phyloP scores from a whole-genome alignment of 441 rosid species.

The Corymbia calophylla region DNA sequence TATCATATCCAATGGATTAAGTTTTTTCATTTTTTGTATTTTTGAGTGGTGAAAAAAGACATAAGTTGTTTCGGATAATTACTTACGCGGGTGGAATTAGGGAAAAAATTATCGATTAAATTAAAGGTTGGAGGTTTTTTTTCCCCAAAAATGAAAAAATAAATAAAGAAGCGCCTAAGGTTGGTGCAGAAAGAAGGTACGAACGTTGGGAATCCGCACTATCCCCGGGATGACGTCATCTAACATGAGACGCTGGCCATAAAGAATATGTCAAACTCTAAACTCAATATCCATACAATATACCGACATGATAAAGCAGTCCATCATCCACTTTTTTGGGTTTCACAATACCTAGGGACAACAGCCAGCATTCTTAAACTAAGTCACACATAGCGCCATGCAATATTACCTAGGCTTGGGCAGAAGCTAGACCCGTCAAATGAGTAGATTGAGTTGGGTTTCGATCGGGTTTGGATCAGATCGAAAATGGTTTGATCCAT shows the following conservation, averaged over 20 bases:
- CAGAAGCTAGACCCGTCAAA: no score
- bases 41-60: not conserved
- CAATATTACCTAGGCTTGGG: slow-evolving; percentile 77
- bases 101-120: not conserved
- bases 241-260: not conserved
- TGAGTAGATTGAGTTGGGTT: no score
- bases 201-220: not conserved
- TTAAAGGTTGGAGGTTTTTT: not conserved
- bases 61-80: not conserved
- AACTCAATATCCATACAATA: not conserved
- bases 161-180: not conserved
- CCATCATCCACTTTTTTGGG: not conserved
- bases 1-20: not conserved
- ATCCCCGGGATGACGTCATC: not conserved
- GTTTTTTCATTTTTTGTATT: not conserved
- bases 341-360: not conserved
- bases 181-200: not conserved
- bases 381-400: not conserved
- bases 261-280: not conserved
- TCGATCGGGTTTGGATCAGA: no score
- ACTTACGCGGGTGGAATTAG: not conserved
- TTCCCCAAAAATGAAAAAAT: not conserved
- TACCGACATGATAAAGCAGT: not conserved
- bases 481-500: no score
- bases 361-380: not conserved